Evolutionary conservation across 1,139 yeast species (phyloP), one percentile per base, ranked within the genome.

Genomic region (Yamadazyma epiphylla): DNA sequence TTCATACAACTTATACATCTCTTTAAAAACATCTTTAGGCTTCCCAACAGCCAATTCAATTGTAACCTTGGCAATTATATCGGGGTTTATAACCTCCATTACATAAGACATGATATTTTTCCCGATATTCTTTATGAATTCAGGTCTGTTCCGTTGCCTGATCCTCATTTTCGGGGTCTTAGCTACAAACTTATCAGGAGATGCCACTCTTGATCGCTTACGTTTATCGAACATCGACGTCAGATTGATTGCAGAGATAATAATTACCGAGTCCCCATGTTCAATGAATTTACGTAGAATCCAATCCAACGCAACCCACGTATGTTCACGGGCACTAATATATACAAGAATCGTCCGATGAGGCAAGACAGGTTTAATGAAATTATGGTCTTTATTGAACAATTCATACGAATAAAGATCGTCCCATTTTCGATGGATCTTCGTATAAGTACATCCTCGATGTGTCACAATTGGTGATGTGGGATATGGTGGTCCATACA

Each of bases 271-370:
- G 49, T 83, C 94, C 5, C 86, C 84, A 43, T 77, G 60, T 41
- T 72, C 76, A 9, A 78, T 51, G 12, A 78, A 58, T 26, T 61
- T 58, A 25, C 60, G 61, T 35, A 82, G 53, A 3, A 74, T 58
- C 82, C 84, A 83, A 50, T 83, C 94, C 28, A 83, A 56, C 0
- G 87, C 80, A 3, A 80, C 86, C 91, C 94, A 83, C 0, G 91
- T 80, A 54, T 82, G 89, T 27, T 63, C 69, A 37, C 89, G 61
- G 1, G 87, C 94, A 38, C 79, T 70, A 5, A 83, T 64, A 49
- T 81, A 82, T 15, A 80, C 78, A 44, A 83, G 48, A 6, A 82
- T 64, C 2, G 71, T 70, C 45, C 89, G 58, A 24, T 63, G 59
- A 1, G 77, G 77, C 28, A 76, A 52, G 5, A 63, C 58, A 14